A percentile compares a stretch with the other conserved stretches of the same genome.
Conservation (phyloP, 768 basidiomycete genomes). For the Lenzites betulinus region DNA sequence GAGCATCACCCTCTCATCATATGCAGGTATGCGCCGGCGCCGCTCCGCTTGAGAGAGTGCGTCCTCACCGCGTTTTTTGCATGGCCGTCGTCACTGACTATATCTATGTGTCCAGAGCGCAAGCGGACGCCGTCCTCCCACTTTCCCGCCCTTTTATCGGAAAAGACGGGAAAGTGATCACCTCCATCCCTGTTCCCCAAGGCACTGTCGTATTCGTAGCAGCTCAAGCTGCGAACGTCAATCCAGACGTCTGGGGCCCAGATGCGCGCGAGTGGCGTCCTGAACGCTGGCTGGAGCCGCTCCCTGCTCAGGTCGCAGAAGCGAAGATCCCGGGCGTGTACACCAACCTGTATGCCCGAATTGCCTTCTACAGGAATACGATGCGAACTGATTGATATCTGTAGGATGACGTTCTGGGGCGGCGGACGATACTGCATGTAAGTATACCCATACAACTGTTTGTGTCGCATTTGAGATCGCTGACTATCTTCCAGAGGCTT, state of each 20-base stretch:
- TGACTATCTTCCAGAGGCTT: slow-evolving; percentile 36
- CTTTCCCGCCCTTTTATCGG: slow-evolving; percentile 13
- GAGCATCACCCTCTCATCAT: no score
- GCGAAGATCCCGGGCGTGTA: slow-evolving; percentile 16
- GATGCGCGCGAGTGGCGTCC: slow-evolving; percentile 27
- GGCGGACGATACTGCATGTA: slow-evolving; percentile 17
- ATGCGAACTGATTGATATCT: not conserved
- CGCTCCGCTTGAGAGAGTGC: slow-evolving; percentile 1
- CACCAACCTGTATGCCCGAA: slow-evolving; percentile 15
- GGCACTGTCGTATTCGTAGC: slow-evolving; percentile 22
- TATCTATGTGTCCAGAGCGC: not conserved
- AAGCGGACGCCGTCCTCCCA: slow-evolving; percentile 9
- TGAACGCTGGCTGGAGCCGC: slow-evolving; percentile 23
- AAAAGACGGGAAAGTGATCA: slow-evolving; percentile 12
- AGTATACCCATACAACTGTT: not conserved
- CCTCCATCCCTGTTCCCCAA: slow-evolving; percentile 12
- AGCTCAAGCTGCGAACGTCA: slow-evolving; percentile 24
- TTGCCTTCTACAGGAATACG: not conserved
- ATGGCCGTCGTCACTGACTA: no score
- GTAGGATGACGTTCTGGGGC: slow-evolving; percentile 20
- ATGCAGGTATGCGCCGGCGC: slow-evolving; percentile 11
- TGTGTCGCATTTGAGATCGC: not conserved
- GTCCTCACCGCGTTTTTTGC: not conserved
- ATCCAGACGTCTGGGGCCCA: slow-evolving; percentile 25
- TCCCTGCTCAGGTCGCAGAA: slow-evolving; percentile 8